A percentile compares a stretch with the other conserved stretches of the same genome.
Conservation (phyloP, 2,329 filamentous ascomycete species). For the Neonectria ditissima region DNA sequence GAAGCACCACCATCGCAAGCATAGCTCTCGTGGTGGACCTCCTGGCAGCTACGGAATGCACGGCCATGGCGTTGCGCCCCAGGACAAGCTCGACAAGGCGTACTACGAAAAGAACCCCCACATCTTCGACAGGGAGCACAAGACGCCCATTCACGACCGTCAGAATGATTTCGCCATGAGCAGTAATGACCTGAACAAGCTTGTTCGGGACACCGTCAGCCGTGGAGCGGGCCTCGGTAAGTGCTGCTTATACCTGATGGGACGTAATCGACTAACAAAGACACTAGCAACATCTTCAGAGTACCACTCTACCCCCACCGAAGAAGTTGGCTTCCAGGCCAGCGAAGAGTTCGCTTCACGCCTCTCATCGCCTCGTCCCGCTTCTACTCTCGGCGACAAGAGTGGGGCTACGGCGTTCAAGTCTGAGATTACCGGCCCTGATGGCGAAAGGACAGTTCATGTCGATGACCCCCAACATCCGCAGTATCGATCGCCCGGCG, state of each 20-base stretch:
- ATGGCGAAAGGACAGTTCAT: slow-evolving; percentile 75
- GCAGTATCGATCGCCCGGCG: slow-evolving; percentile 53
- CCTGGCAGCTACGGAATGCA: slow-evolving; percentile 94
- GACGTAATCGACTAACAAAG: slow-evolving; percentile 30
- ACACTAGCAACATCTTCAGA: slow-evolving; percentile 71
- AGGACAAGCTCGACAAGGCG: slow-evolving; percentile 87
- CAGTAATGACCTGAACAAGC: slow-evolving; percentile 89
- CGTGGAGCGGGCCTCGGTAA: slow-evolving; percentile 65
- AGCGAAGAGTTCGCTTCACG: slow-evolving; percentile 86
- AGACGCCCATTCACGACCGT: slow-evolving; percentile 65
- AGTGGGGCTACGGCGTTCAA: slow-evolving; percentile 40
- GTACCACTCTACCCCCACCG: slow-evolving; percentile 81
- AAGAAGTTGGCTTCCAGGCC: slow-evolving; percentile 90
- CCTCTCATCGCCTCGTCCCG: slow-evolving; percentile 75
- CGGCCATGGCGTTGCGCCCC: slow-evolving; percentile 81
- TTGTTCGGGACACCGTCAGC: slow-evolving; percentile 79
- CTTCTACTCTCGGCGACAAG: slow-evolving; percentile 47
- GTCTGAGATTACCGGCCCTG: slow-evolving; percentile 50
- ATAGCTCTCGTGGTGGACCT: slow-evolving; percentile 77
- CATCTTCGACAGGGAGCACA: slow-evolving; percentile 78
- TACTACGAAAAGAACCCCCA: slow-evolving; percentile 96
- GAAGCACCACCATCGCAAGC: slow-evolving; percentile 75
- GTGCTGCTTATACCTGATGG: slow-evolving; percentile 32
- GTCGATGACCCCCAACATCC: slow-evolving; percentile 71
- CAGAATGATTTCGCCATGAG: slow-evolving; percentile 84